Conservation (phyloP, 768 basidiomycete species). For the Agrocybe praecox region DNA sequence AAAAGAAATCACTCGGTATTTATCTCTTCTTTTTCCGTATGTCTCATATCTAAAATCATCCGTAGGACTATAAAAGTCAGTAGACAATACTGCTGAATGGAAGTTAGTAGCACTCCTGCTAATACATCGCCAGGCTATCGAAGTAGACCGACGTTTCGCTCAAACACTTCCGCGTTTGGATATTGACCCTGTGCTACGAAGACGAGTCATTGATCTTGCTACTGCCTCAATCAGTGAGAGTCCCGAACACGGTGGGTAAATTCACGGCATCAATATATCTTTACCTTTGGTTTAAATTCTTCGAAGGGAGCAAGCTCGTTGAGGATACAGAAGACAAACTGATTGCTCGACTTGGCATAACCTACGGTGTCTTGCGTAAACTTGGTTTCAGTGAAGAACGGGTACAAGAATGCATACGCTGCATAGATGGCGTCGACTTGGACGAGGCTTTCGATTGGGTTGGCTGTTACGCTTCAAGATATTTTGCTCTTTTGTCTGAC, state of each 20-base stretch:
- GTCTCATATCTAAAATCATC: conserved; percentile 1
- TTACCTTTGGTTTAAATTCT: neutral
- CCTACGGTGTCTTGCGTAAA: conserved; percentile 78
- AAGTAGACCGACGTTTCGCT: conserved; percentile 78
- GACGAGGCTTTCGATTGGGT: conserved; percentile 96
- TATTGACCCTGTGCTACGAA: conserved; percentile 57
- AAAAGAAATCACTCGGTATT: conserved; percentile 77
- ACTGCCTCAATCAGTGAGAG: too few relatives aligned
- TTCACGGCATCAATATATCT: neutral
- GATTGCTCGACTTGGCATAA: conserved; percentile 70
- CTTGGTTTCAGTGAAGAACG: conserved; percentile 73
- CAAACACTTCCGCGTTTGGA: conserved; percentile 63
- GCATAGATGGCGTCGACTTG: conserved; percentile 68
- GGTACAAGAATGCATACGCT: conserved; percentile 71
- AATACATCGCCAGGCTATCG: conserved; percentile 58
- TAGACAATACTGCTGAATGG: neutral
- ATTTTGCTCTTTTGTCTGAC: neutral
- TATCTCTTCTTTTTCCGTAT: neutral
- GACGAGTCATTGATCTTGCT: conserved; percentile 61
- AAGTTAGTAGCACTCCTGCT: neutral
- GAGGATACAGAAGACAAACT: conserved; percentile 74
- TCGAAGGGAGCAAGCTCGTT: conserved; percentile 33
- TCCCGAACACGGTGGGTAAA: conserved; percentile 17
- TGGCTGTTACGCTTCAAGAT: conserved; percentile 19
- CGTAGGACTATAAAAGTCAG: conserved; percentile 38